phyloP scores from a whole-genome alignment of 345 rosid genomes.

The Pugionium dolabratum region DNA sequence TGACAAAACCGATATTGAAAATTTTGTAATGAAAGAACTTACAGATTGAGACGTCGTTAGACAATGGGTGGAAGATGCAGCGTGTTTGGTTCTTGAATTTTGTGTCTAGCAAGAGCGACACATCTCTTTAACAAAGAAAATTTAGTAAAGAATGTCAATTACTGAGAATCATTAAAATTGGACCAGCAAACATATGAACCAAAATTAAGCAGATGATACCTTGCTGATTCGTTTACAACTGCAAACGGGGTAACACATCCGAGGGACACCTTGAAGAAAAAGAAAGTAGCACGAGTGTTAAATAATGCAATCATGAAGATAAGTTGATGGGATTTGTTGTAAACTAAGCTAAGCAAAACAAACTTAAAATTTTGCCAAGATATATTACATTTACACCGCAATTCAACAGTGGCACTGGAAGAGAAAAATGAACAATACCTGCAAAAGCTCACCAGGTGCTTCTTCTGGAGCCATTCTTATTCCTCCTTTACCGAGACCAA shows the following conservation, averaged over 20 bases:
- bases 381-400: too few species aligned
- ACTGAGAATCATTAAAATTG: neutral
- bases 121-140: slow-evolving; percentile 53
- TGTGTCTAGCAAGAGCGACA: slow-evolving; percentile 75
- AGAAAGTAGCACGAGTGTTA: slow-evolving; percentile 12
- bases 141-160: slow-evolving; percentile 2
- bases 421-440: slow-evolving; percentile 50
- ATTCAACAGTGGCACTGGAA: neutral
- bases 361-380: neutral
- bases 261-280: slow-evolving; percentile 58
- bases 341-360: slow-evolving; percentile 11
- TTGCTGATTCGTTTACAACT: slow-evolving; percentile 73
- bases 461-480: slow-evolving; percentile 95
- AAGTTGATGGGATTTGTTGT: neutral
- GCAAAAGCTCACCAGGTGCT: slow-evolving; percentile 73
- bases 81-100: slow-evolving; percentile 58
- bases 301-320: neutral
- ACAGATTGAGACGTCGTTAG: slow-evolving; percentile 82
- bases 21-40: slow-evolving; percentile 35
- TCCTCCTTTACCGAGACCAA: slow-evolving; percentile 95
- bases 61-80: slow-evolving; percentile 88
- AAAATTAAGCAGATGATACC: slow-evolving; percentile 45
- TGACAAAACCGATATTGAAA: neutral
- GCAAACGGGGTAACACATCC: slow-evolving; percentile 94
- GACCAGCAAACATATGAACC: neutral